Base-by-base conservation (phyloP, 2,329 filamentous ascomycete species). In the Trichoderma brevicompactum region DNA sequence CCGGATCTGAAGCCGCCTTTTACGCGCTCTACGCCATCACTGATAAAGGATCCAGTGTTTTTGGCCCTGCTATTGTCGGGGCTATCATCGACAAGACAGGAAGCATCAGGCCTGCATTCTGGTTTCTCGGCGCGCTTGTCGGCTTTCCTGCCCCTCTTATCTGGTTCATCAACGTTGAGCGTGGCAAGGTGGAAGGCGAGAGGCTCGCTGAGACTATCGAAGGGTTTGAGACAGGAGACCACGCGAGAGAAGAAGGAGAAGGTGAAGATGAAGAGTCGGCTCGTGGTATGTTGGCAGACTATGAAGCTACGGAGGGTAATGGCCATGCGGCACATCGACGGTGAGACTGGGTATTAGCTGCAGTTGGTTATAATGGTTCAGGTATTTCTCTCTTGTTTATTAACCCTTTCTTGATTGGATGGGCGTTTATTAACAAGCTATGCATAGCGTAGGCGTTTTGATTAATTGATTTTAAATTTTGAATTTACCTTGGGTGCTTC, bases 11-110 rank as follows among this genome's bases (percentile, higher is more conserved):
- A 78, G 94, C 95, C 0, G 94, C 94, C 0, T 99, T 99, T 74
- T 99, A 96, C 75, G 94, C 94, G 0, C 82, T 99, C 1, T 99
- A 98, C 74, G 95, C 95, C 41, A 97, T 98, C 69, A 98, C 95
- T 1, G 95, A 99, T 76, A 99, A 99, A 77, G 94, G 94, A 1
- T 95, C 91, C 23, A 96, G 92, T 74, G 83, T 98, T 2, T 97
- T 99, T 76, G 95, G 95, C 0, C 95, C 95, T 0, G 91, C 92
- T 0, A 94, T 99, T 74, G 95, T 99, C 0, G 95, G 94, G 1
- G 87, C 89, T 12, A 97, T 99, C 69, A 97, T 95, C 12, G 94
- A 98, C 77, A 86, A 82, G 58, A 90, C 89, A 34, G 91, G 91
- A 5, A 89, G 91, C 70, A 94, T 95, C 66, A 84, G 92, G 55